Evolutionary conservation across 176 grass and related monocot species (phyloP).

Genomic region (Bolboschoenus planiculmis): DNA sequence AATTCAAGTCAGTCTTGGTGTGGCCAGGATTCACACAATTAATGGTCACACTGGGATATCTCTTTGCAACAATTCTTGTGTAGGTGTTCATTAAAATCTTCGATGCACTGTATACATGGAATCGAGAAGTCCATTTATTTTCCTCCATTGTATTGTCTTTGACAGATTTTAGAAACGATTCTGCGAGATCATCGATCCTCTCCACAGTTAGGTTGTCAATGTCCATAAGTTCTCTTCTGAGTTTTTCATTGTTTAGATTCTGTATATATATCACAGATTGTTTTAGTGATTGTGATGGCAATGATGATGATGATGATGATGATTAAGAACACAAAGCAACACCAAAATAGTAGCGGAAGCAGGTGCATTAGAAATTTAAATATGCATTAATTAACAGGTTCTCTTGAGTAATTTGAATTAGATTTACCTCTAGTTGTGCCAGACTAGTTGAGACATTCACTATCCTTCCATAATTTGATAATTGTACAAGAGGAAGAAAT

Average conservation of each 20-base stretch:
- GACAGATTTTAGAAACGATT: conserved; percentile 3
- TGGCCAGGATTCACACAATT: conserved; percentile 60
- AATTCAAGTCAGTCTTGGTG: conserved; percentile 51
- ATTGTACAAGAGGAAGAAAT: not conserved
- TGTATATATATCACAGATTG: not conserved
- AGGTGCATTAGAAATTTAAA: not conserved
- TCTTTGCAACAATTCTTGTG: conserved; percentile 44
- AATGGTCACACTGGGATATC: conserved; percentile 33
- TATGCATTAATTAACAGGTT: not conserved
- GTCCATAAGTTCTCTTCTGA: not conserved
- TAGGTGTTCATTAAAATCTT: conserved; percentile 58
- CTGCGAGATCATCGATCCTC: not conserved
- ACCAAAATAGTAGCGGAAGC: not conserved
- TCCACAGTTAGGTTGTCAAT: not conserved
- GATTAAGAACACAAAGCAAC: not conserved
- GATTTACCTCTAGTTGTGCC: not conserved
- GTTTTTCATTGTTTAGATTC: not conserved
- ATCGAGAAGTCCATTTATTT: not conserved
- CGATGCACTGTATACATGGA: conserved; percentile 41
- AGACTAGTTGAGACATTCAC: not conserved
- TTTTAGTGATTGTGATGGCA: not conserved
- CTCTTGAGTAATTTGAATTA: not conserved
- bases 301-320: not conserved
- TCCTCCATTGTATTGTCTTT: not conserved
- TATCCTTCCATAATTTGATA: not conserved